A percentile compares a stretch with the other conserved stretches of the same genome.
phyloP scores from a whole-genome alignment of 2,329 filamentous ascomycete genomes.

The Thielaviopsis euricoi region DNA sequence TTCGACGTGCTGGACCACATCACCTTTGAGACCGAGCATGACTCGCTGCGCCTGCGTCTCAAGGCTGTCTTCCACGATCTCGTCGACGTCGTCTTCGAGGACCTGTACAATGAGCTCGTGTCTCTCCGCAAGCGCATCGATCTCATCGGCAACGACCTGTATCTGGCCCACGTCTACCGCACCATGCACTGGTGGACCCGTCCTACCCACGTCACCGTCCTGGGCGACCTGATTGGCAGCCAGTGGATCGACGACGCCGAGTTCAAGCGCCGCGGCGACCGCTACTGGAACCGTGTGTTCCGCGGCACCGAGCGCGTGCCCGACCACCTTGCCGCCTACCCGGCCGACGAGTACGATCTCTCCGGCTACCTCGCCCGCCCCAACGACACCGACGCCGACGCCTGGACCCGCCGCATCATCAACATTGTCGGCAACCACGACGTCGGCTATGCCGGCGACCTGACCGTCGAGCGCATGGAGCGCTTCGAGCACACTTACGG shows the following conservation, averaged over 20 bases:
- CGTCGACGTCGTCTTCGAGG: constrained; percentile 46
- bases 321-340: constrained; percentile 34
- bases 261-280: constrained; percentile 53
- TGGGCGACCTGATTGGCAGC: constrained; percentile 83
- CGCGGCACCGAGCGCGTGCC: constrained; percentile 47
- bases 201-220: constrained; percentile 74
- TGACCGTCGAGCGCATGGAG: constrained; percentile 55
- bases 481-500: constrained; percentile 80
- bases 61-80: constrained; percentile 39
- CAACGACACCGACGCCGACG: constrained; percentile 16
- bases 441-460: constrained; percentile 86
- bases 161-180: constrained; percentile 83
- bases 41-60: constrained; percentile 33
- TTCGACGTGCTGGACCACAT: constrained; percentile 29
- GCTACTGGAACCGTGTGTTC: constrained; percentile 75
- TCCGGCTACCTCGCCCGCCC: constrained; percentile 30
- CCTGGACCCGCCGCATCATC: constrained; percentile 65
- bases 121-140: constrained; percentile 67
- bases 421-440: constrained; percentile 94
- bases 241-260: constrained; percentile 86
- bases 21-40: constrained; percentile 28
- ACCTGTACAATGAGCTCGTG: constrained; percentile 50
- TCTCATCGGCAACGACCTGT: constrained; percentile 84
- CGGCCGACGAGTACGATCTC: constrained; percentile 31
- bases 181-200: constrained; percentile 67